Base-by-base conservation (phyloP, 192 early-diverging fungal genomes). In the Gonapodya sp. region DNA sequence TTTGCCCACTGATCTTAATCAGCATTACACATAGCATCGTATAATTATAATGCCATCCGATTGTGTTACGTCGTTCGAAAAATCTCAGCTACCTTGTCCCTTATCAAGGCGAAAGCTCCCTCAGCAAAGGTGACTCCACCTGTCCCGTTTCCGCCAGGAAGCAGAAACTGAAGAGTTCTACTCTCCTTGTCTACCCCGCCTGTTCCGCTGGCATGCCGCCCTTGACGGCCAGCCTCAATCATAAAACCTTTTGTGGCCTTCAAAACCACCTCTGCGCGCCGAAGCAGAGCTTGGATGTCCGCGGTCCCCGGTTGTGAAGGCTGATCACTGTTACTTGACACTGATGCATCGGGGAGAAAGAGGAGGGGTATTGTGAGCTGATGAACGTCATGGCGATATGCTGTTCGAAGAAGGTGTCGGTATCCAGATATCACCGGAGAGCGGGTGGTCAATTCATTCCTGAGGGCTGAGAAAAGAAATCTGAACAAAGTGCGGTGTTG, bases 341-440 rank as follows among this genome's bases (percentile, higher is more conserved):
- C 74, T 31, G 18, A n/a, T 24, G 18, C 0, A 30, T 89, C 83
- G 16, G 92, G 93, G 36, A 93, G 78, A 81, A 94, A 82, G n/a
- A 94, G 78, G 33, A 94, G 81, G 1, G 93, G 93, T 0, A 94
- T 64, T 1, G 90, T 90, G 0, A 94, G 80, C 73, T 87, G 84
- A 32, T 88, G 83, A 46, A 94, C 90, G 73, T 93, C 92, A 77
- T 87, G 91, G 18, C 87, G 86, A 46, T 89, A 86, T 14, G 90
- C 87, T 2, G 86, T 81, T 72, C 87, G 84, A 32, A 94, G 78
- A 36, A 94, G 92, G 64, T 89, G 87, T 8, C 92, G 87, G 35
- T 94, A 83, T 0, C 93, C 93, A 1, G 82, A 36, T 35, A 93
- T 84, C 31, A 91, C 80, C 31, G 85, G 82, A 0, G 83, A 82